Evolutionary conservation across 768 basidiomycete genomes (phyloP), one percentile per base, ranked within the genome.

Genomic region (Cytidiella melzeri): DNA sequence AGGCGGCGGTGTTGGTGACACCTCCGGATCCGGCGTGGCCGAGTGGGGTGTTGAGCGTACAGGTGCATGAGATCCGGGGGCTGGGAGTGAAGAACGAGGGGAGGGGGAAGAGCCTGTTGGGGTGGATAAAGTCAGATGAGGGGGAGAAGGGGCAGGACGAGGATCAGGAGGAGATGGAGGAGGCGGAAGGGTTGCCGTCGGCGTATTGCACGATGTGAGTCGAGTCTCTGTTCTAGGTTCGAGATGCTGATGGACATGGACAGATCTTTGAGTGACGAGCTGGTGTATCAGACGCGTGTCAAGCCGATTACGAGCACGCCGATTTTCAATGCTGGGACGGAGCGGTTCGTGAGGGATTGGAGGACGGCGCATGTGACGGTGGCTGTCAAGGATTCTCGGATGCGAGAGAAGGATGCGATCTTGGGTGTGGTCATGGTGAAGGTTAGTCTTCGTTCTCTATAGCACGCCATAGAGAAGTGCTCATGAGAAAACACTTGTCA

Each of bases 341-440:
- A 92, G 62, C 71, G 75, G 25, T 86, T 86, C 63, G 68, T 87
- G 24, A 70, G 79, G 3, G 79, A 85, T 57, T 87, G 79, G 79
- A 64, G 66, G 6, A 71, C 68, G 9, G 70, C 84, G 3, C 75
- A 79, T 13, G 72, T 87, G 37, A 70, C 83, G 10, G 75, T 89
- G 24, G 75, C 83, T 13, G 81, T 87, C 13, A 76, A 80, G 26
- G 85, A 87, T 56, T 68, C 70, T 2, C 70, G 76, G 28, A 57
- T 76, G 25, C 75, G 82, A 45, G 81, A 84, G 64, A 63, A 68
- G 40, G 77, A 88, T 58, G 81, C 84, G 1, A 74, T 89, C 44
- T 72, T 89, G 24, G 87, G 88, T 24, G 76, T 88, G 28, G 76
- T 87, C 56, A 73, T 79, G 46, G 70, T 89, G 4, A 70, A 75